A percentile compares a stretch with the other conserved stretches of the same genome.
phyloP scores from a whole-genome alignment of 1,284 basidiomycete species.

The Irpex sp. region DNA sequence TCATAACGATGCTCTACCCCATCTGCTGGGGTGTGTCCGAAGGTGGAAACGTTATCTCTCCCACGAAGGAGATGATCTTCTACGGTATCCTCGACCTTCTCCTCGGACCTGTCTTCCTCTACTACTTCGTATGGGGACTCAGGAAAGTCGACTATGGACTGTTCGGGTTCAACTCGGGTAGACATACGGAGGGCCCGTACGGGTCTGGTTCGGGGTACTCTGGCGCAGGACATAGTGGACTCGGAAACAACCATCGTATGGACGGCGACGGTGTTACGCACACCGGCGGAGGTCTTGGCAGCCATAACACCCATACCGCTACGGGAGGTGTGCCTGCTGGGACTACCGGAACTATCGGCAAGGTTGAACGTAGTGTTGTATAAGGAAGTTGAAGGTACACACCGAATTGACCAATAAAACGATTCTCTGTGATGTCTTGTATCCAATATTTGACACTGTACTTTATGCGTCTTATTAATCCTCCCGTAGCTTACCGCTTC shows the following conservation, averaged over 20 bases:
- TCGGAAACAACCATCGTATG: background rate
- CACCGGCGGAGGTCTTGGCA: background rate
- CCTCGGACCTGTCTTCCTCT: conserved; percentile 8
- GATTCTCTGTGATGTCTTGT: background rate
- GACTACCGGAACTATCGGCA: background rate
- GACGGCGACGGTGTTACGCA: background rate
- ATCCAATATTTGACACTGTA: no score
- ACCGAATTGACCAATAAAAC: background rate
- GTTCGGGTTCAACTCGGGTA: conserved; percentile 1
- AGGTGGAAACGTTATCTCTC: conserved; percentile 7
- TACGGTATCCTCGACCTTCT: conserved; percentile 10
- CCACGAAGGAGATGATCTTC: conserved; percentile 5
- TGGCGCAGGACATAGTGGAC: background rate
- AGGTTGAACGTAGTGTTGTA: background rate
- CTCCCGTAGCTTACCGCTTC: no score
- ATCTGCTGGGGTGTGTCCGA: conserved; percentile 3
- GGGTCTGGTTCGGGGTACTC: background rate
- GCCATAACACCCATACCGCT: background rate
- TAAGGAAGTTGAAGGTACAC: background rate
- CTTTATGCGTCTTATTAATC: no score
- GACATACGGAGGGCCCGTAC: background rate
- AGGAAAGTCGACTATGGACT: conserved; percentile 5
- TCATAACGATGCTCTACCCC: conserved; percentile 6
- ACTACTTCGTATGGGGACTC: conserved; percentile 8
- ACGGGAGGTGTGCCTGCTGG: background rate